Evolutionary conservation across 371 early-diverging fungal genomes (phyloP).

Genomic region (Saksenaea vasiformis): DNA sequence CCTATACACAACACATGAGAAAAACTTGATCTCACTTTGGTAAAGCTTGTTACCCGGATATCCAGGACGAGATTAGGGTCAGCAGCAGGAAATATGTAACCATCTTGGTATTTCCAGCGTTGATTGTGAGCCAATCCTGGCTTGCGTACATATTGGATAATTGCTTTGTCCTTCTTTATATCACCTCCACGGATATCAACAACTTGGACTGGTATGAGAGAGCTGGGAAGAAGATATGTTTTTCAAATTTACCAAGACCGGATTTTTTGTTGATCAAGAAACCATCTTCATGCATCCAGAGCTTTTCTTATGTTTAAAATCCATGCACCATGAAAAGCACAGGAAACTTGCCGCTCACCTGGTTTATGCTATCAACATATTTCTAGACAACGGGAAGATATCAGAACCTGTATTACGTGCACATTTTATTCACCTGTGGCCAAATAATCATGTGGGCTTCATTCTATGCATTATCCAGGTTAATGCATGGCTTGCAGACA

Average conservation of each 20-base stretch:
- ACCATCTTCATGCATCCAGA: constrained; percentile 57
- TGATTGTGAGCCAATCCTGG: constrained; percentile 53
- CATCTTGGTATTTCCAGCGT: constrained; percentile 50
- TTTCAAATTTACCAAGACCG: constrained; percentile 37
- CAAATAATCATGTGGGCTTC: constrained; percentile 50
- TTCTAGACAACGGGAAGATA: constrained; percentile 25
- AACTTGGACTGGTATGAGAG: constrained; percentile 18
- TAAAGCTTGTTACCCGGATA: constrained; percentile 30
- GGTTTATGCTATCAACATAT: constrained; percentile 50
- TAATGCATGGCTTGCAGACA: neutral
- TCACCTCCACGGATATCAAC: constrained; percentile 51
- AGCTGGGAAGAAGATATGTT: neutral
- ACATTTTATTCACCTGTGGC: constrained; percentile 36
- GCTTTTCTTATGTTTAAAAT: constrained; percentile 17
- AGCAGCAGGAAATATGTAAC: constrained; percentile 41
- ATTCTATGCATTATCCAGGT: constrained; percentile 24
- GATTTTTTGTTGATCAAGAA: constrained; percentile 56
- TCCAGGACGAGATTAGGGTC: constrained; percentile 46
- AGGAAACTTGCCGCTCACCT: constrained; percentile 20
- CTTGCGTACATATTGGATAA: constrained; percentile 54
- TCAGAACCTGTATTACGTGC: neutral
- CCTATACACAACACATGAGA: constrained; percentile 17
- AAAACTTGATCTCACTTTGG: neutral
- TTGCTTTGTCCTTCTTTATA: constrained; percentile 39
- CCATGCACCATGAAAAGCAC: neutral